Evolutionary conservation across 352 stramenopile genomes (phyloP), one percentile per base, ranked within the genome.

Genomic region (Thraustochytrium striatum): DNA sequence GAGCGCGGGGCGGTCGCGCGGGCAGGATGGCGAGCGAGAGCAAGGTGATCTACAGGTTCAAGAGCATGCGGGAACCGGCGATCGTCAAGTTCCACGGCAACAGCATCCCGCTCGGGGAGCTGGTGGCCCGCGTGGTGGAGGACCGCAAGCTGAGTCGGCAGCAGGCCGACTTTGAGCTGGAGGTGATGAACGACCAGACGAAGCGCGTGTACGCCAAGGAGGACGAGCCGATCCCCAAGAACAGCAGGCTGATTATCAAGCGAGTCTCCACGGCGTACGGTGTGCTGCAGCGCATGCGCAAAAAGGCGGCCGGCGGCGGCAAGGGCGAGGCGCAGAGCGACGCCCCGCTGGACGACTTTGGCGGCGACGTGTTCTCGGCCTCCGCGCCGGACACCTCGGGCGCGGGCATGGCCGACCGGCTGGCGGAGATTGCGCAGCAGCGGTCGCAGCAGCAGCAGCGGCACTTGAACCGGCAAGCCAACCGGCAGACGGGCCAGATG

Each of bases 21-120:
- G 39, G 5, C 39, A 13, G 5, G 5, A 13, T 13, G 39, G 5
- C 13, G 39, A 13, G 39, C 39, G 39, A 47, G 43, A 61, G 41
- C 21, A 75, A 75, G 11, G 65, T 75, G 44, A 75, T 38, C 30
- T 75, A 75, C 39, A 58, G 52, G 44, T 75, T 75, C 41, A 75
- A 75, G 32, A 62, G 44, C 50, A 38, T 38, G 50, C 44, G 52
- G 7, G 65, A 75, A 3, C 52, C 68, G 8, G 52, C 41, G 16
- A 16, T 19, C 65, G 52, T 75, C 39, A 75, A 16, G 16, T 75
- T 75, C 50, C 43, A 75, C 68, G 65, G 65, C 8, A 75, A 75
- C 32, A 61, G 25, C 47, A 75, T 75, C 32, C 33, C 65, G 44
- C 65, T 75, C 1, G 65, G 65, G 16, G 65, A 75, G 16, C 50